These are phyloP conservation scores for Hypericum perforatum DNA, from an alignment of 345 rosid genomes.

Conservation along the genomic window DNA sequence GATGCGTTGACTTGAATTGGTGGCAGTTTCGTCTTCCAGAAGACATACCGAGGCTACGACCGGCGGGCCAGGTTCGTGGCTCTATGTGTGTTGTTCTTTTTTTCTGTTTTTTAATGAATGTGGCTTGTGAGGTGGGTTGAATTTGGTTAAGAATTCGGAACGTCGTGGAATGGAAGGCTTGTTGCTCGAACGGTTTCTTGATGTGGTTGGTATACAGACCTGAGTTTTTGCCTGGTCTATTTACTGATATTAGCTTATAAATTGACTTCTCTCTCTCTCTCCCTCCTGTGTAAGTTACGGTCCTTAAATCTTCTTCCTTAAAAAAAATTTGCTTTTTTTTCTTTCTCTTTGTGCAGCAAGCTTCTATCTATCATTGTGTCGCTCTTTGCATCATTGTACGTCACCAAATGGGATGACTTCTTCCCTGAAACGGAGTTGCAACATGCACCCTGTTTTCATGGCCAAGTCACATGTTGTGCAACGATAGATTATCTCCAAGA, in stretches of 20 bases:
- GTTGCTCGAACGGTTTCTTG: no score
- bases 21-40: constrained; percentile 75
- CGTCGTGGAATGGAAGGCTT: no score
- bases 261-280: no score
- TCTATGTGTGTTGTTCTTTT: background rate
- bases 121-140: background rate
- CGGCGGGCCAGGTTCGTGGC: constrained; percentile 63
- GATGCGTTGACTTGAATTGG: background rate
- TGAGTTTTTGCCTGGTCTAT: no score
- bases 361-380: constrained; percentile 60
- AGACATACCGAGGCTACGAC: constrained; percentile 65
- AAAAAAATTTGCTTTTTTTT: constrained; percentile 9
- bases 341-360: constrained; percentile 51
- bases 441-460: constrained; percentile 59
- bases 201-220: no score
- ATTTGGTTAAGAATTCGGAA: no score
- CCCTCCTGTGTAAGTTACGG: no score
- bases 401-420: constrained; percentile 61
- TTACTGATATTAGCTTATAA: no score
- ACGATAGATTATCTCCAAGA: constrained; percentile 66
- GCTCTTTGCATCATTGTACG: constrained; percentile 55
- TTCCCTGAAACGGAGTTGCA: constrained; percentile 45
- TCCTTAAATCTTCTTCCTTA: background rate
- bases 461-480: constrained; percentile 53
- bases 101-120: background rate